A percentile compares a stretch with the other conserved stretches of the same genome.
phyloP scores from a whole-genome alignment of 2,329 filamentous ascomycete species.

The Zasmidium citrigriseum region DNA sequence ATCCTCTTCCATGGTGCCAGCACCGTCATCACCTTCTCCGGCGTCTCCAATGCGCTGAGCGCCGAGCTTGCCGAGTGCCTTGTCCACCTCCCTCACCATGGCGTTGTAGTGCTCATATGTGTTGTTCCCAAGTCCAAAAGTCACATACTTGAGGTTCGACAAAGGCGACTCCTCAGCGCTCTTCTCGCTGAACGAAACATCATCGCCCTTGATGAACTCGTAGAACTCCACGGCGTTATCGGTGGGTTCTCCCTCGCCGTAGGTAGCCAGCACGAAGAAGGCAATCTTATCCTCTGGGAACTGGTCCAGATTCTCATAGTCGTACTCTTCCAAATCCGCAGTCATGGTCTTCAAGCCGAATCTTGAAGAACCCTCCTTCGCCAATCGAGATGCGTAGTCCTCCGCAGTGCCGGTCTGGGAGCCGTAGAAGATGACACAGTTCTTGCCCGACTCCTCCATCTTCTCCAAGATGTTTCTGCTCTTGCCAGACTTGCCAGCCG shows the following conservation, averaged over 20 bases:
- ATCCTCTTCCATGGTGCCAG: constrained; percentile 99
- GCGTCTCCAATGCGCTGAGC: constrained; percentile 81
- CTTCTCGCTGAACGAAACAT: constrained; percentile 76
- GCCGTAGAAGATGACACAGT: constrained; percentile 97
- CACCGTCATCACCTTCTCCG: constrained; percentile 95
- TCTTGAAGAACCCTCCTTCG: constrained; percentile 95
- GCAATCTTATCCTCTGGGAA: constrained; percentile 88
- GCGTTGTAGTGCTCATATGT: constrained; percentile 99
- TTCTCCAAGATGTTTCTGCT: constrained; percentile 93
- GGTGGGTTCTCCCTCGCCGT: constrained; percentile 96
- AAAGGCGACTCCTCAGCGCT: constrained; percentile 69
- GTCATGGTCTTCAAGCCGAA: constrained; percentile 98
- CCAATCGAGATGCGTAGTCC: constrained; percentile 92
- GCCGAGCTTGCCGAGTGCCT: constrained; percentile 77
- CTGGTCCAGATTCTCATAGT: constrained; percentile 88
- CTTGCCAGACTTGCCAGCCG: constrained; percentile 73
- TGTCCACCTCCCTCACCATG: constrained; percentile 91
- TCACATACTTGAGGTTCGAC: constrained; percentile 83
- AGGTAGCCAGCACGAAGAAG: constrained; percentile 95
- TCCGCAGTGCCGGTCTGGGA: constrained; percentile 98
- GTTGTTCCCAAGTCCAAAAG: constrained; percentile 97
- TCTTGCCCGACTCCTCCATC: constrained; percentile 93
- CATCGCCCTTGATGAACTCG: constrained; percentile 86
- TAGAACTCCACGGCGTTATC: constrained; percentile 99
- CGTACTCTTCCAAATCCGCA: constrained; percentile 95